Evolutionary conservation across 192 early-diverging fungal genomes (phyloP), one percentile per base, ranked within the genome.

Genomic region (Rhizophagus sp.): DNA sequence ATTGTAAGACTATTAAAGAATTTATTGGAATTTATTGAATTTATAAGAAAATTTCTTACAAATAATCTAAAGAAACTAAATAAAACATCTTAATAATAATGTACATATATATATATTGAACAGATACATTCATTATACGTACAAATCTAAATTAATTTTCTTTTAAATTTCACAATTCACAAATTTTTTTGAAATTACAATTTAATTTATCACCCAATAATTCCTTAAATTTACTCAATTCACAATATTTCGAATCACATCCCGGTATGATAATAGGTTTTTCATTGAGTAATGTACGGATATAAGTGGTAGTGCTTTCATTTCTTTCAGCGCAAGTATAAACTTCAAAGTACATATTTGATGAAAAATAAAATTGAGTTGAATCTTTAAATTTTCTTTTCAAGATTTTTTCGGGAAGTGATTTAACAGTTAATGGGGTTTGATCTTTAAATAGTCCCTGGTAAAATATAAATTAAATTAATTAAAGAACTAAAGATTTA

Each of bases 311-410:
- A 15, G 39, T 17, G 3, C 5, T 0, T 15, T 47, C 24, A 49
- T 73, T 24, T 4, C 24, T 73, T 7, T 19, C 24, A 49, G 52
- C 8, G 50, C 63, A 77, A 15, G 36, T 36, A 66, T 66, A 77
- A 17, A 77, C 49, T 34, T 77, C 76, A 66, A 77, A 77, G 49
- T 77, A 77, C 22, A 77, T 6, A 27, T 77, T 77, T 25, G 76
- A 22, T 27, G 34, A 24, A 77, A 77, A 77, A 15, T 62, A 63
- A 4, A 36, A 1, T 25, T 66, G 34, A n/a, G n/a, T 15, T 10
- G 36, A 47, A 25, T 34, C 39, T 44, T 24, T 44, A 66, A 77
- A 77, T 77, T 77, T 64, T 17, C 62, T 62, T 0, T 22, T 41
- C 8, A 34, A 9, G 9, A 77, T 13, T 77, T 77, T 62, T 2